Evolutionary conservation across 495 filamentous ascomycete species (phyloP).

Genomic region (Letharia lupina): DNA sequence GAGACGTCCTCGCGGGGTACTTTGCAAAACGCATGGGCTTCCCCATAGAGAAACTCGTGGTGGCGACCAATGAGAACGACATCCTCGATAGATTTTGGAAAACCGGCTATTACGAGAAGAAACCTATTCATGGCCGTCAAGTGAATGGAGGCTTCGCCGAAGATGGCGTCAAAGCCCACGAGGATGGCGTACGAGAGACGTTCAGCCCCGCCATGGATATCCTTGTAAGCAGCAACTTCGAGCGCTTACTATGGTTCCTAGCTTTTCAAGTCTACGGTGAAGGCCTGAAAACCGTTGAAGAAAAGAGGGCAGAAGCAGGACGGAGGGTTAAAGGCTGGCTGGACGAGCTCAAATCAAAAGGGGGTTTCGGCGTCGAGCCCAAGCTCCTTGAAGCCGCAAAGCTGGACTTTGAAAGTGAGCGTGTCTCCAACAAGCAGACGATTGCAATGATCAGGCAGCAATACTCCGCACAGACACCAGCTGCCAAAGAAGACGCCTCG

Average conservation of each 20-base stretch:
- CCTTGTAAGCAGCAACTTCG: slow-evolving; percentile 70
- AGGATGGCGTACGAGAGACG: slow-evolving; percentile 73
- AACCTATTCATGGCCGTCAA: slow-evolving; percentile 44
- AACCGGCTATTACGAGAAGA: slow-evolving; percentile 65
- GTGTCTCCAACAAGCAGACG: no score
- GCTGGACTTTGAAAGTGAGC: no score
- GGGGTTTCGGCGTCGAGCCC: no score
- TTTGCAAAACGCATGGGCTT: slow-evolving; percentile 84
- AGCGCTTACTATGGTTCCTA: slow-evolving; percentile 91
- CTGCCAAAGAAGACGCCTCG: no score
- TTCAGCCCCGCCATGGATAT: slow-evolving; percentile 84
- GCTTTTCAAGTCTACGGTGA: slow-evolving; percentile 49
- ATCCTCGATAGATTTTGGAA: slow-evolving; percentile 69
- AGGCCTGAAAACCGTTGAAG: slow-evolving; percentile 26
- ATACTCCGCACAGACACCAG: no score
- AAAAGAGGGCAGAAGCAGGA: slow-evolving; percentile 44
- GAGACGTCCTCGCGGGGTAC: slow-evolving; percentile 73
- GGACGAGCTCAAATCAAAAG: no score
- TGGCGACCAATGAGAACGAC: slow-evolving; percentile 86
- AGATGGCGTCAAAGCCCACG: slow-evolving; percentile 59
- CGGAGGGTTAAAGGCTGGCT: slow-evolving; percentile 43
- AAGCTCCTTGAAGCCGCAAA: no score
- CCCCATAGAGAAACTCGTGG: slow-evolving; percentile 70
- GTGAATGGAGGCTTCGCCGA: slow-evolving; percentile 48
- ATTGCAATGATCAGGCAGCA: no score